A percentile compares a stretch with the other conserved stretches of the same genome.
Conservation (phyloP, 2,329 filamentous ascomycete genomes). For the Pseudogymnoascus sp. region DNA sequence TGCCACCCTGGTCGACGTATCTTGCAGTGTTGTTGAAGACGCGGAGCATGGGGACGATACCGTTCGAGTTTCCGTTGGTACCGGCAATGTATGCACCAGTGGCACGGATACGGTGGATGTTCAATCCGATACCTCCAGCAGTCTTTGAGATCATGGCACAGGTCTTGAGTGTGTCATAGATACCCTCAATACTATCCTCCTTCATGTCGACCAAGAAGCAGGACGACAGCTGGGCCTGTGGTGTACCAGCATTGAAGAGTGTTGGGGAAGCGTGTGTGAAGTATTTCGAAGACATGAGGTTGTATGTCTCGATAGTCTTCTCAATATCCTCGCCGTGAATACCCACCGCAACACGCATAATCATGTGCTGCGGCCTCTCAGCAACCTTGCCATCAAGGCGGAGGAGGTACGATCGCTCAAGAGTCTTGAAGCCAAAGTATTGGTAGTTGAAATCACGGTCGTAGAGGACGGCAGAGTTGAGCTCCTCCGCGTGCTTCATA, state of each 20-base stretch:
- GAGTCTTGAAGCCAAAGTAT: constrained; percentile 99
- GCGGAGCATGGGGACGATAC: constrained; percentile 93
- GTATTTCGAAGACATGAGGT: constrained; percentile 97
- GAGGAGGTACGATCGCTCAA: constrained; percentile 94
- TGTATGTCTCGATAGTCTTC: constrained; percentile 93
- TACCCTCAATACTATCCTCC: constrained; percentile 97
- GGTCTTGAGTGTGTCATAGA: constrained; percentile 98
- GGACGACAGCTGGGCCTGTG: constrained; percentile 87
- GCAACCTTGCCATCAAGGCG: constrained; percentile 94
- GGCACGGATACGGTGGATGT: constrained; percentile 91
- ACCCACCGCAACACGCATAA: constrained; percentile 97
- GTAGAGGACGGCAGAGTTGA: constrained; percentile 98
- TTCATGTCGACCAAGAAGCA: constrained; percentile 99
- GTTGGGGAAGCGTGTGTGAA: constrained; percentile 98
- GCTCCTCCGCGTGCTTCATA: constrained; percentile 91
- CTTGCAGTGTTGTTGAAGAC: constrained; percentile 99
- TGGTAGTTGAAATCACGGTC: constrained; percentile 99
- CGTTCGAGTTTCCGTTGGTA: constrained; percentile 97
- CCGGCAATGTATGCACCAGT: constrained; percentile 97
- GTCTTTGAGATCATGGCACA: constrained; percentile 99
- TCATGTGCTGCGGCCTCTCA: constrained; percentile 97
- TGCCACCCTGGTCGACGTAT: constrained; percentile 97
- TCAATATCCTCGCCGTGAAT: constrained; percentile 95
- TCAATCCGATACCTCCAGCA: constrained; percentile 93
- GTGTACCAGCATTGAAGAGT: constrained; percentile 95